Evolutionary conservation across 2,329 filamentous ascomycete genomes (phyloP), one percentile per base, ranked within the genome.

Genomic region (Fonsecaea multimorphosa): DNA sequence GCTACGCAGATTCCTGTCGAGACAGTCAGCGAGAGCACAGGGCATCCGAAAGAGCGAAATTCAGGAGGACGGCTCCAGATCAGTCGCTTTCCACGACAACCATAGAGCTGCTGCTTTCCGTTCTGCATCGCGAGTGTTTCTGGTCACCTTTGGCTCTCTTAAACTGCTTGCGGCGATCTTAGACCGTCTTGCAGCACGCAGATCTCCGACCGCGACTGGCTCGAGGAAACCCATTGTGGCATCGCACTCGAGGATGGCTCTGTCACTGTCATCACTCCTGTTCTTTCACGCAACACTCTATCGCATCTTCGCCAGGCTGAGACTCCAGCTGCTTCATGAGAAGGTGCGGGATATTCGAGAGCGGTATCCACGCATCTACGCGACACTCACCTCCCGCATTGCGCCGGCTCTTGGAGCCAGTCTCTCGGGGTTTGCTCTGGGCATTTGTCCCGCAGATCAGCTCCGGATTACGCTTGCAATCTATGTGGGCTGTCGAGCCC

Each of bases 331-430:
- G 3, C 87, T 96, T 49, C 89, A 90, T 38, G 86, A 91, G n/a
- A 86, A 91, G 63, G 92, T 93, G 1, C 85, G 86, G 61, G 89
- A 91, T 0, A 97, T 98, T 78, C 86, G 93, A 14, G 82, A 85
- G 64, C 89, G 94, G 61, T 97, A 98, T 73, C 93, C 93, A 0
- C 86, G 86, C 19, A 86, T 93, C 12, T 85, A 91, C 0, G 83
- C 83, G 22, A 87, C 91, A 0, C 83, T 99, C 64, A 97, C 93
- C 0, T 96, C 92, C 1, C 85, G 86, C 9, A 90, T 93, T 75
- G 91, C 94, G 0, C 94, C 94, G 0, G 93, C 93, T 1, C 84
- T 97, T n/a, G 95, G 94, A 11, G 93, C 94, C 5, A 93, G 91
- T 72, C 78, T 97, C 55, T 92, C 94, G 0, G 94, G 94, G 2